Percentiles rank a stretch among this genome's conserved stretches.
Evolutionary conservation across 2,329 filamentous ascomycete genomes (phyloP).

Genomic region (Thielaviopsis euricoi): DNA sequence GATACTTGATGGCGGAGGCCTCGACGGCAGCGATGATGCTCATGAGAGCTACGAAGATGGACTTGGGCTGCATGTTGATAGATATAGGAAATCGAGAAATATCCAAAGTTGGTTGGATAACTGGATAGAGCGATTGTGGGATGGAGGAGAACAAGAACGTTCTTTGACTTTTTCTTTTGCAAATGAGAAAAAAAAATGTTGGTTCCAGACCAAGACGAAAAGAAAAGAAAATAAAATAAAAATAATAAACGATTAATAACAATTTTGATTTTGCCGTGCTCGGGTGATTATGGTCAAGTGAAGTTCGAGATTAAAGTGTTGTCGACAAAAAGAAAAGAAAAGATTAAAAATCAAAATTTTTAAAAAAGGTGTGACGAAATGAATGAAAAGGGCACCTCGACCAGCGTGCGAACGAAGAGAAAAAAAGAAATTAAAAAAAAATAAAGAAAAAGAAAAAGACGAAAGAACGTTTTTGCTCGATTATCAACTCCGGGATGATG

Average conservation of each 20-base stretch:
- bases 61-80: constrained; percentile 36
- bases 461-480: constrained; percentile 9
- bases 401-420: constrained; percentile 12
- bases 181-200: constrained; percentile 18
- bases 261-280: constrained; percentile 2
- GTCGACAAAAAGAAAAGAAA: not conserved
- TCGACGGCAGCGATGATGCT: constrained; percentile 30
- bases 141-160: constrained; percentile 12
- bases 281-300: not conserved
- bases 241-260: too few species aligned
- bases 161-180: constrained; percentile 13
- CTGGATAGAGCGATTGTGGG: constrained; percentile 16
- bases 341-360: not conserved
- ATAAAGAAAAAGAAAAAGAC: constrained; percentile 6
- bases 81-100: constrained; percentile 1
- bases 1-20: constrained; percentile 25
- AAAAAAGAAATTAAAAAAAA: constrained; percentile 3
- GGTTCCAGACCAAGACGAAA: constrained; percentile 33
- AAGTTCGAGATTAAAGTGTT: not conserved
- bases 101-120: constrained; percentile 12
- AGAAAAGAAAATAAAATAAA: constrained; percentile 22
- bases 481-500: constrained; percentile 10
- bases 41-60: constrained; percentile 30
- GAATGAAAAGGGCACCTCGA: constrained; percentile 10
- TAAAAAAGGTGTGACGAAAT: constrained; percentile 5